Conservation (phyloP, 768 basidiomycete species). For the Xerocomellus chrysenteron region DNA sequence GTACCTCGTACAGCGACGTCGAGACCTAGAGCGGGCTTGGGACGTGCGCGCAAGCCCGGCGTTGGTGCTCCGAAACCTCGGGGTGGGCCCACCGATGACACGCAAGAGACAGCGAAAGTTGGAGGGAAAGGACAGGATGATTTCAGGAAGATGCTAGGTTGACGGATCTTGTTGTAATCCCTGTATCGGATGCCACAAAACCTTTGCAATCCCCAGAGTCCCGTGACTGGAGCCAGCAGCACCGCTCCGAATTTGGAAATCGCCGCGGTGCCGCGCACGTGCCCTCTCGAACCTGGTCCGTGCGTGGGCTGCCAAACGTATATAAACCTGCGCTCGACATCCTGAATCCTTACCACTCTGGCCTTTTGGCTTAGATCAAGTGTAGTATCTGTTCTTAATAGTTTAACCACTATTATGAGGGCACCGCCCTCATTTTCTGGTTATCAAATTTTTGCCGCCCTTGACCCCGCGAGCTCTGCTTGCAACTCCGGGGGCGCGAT, state of each 20-base stretch:
- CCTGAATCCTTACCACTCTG: constrained; percentile 29
- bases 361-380: constrained; percentile 76
- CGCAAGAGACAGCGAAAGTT: constrained; percentile 9
- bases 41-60: constrained; percentile 48
- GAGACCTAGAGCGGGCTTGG: constrained; percentile 71
- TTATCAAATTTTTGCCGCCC: constrained; percentile 45
- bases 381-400: constrained; percentile 77
- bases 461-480: constrained; percentile 38
- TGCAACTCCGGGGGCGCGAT: constrained; percentile 41
- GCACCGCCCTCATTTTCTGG: constrained; percentile 53
- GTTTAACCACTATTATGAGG: constrained; percentile 57
- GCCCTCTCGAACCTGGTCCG: constrained; percentile 1
- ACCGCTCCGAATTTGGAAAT: background rate
- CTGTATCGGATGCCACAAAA: background rate
- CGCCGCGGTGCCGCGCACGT: background rate
- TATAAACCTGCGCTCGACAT: background rate
- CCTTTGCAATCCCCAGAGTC: background rate
- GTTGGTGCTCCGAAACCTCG: constrained; percentile 17
- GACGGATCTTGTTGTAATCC: background rate
- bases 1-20: constrained; percentile 65
- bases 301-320: constrained; percentile 1
- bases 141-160: constrained; percentile 76
- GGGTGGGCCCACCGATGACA: constrained; percentile 7
- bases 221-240: too few species aligned
- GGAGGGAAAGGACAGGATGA: constrained; percentile 62